phyloP scores from a whole-genome alignment of 768 basidiomycete genomes.

The Dendrothele bispora region DNA sequence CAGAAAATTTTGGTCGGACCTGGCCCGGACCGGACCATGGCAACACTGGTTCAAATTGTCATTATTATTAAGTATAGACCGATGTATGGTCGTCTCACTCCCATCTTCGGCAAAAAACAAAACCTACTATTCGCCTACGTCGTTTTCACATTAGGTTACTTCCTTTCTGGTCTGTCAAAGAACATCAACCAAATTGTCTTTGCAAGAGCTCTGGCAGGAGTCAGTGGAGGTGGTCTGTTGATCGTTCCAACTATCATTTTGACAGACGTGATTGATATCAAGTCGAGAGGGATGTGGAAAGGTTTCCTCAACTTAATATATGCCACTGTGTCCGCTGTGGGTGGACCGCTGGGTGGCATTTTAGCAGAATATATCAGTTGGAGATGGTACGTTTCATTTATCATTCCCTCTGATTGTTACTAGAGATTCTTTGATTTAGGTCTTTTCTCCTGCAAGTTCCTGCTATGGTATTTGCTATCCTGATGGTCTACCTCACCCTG shows the following conservation, averaged over 20 bases:
- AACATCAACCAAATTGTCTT: constrained; percentile 33
- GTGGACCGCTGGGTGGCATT: constrained; percentile 64
- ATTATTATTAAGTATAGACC: constrained; percentile 37
- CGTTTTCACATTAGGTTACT: constrained; percentile 32
- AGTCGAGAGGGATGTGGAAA: constrained; percentile 69
- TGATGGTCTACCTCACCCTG: constrained; percentile 52
- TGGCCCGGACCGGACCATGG: too few species aligned
- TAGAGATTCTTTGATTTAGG: constrained; percentile 28
- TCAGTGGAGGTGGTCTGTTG: constrained; percentile 36
- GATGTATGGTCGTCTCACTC: constrained; percentile 62
- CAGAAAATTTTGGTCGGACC: too few species aligned
- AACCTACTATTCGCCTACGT: constrained; percentile 21
- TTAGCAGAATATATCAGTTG: constrained; percentile 66
- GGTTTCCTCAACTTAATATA: constrained; percentile 62
- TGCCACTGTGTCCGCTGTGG: constrained; percentile 54
- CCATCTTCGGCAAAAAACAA: constrained; percentile 43
- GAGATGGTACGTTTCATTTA: constrained; percentile 62
- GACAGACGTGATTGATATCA: constrained; percentile 63
- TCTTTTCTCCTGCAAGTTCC: constrained; percentile 64
- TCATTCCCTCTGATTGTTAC: neutral
- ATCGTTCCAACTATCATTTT: constrained; percentile 50
- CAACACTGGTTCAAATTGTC: too few species aligned
- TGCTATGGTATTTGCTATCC: constrained; percentile 50
- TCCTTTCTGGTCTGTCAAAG: constrained; percentile 31
- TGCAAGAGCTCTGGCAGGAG: constrained; percentile 33